Evolutionary conservation across 2,329 filamentous ascomycete species (phyloP).

Genomic region (Colletotrichum sidae): DNA sequence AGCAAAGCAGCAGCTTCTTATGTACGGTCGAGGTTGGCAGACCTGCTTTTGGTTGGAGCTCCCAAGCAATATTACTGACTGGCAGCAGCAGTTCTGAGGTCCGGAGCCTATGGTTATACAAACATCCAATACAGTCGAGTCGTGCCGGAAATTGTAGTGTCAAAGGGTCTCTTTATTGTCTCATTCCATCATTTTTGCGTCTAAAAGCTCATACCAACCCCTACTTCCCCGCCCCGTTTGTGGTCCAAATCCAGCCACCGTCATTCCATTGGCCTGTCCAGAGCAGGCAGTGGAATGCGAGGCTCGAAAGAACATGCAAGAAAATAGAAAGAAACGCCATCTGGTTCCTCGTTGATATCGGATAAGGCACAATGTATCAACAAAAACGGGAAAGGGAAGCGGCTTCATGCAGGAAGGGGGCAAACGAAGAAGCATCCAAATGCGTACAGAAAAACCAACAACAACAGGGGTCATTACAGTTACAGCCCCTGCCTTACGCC

Average conservation of each 20-base stretch:
- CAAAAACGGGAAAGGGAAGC: slow-evolving; percentile 5
- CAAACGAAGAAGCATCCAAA: slow-evolving; percentile 20
- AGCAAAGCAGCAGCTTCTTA: no score
- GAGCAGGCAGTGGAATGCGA: neutral
- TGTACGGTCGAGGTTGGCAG: no score
- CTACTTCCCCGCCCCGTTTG: slow-evolving; percentile 18
- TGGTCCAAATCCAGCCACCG: neutral
- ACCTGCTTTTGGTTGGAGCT: no score
- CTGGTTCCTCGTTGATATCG: slow-evolving; percentile 27
- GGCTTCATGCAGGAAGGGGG: neutral
- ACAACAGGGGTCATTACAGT: slow-evolving; percentile 30
- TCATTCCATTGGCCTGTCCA: slow-evolving; percentile 17
- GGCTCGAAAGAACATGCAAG: slow-evolving; percentile 7
- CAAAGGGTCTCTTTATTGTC: slow-evolving; percentile 8
- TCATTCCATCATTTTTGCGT: slow-evolving; percentile 28
- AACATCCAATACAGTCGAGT: neutral
- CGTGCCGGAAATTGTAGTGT: neutral
- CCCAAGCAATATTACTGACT: no score
- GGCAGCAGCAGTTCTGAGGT: no score
- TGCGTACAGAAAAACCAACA: slow-evolving; percentile 6
- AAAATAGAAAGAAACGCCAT: slow-evolving; percentile 22
- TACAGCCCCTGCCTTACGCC: slow-evolving; percentile 35
- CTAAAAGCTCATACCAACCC: slow-evolving; percentile 1
- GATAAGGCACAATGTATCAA: slow-evolving; percentile 23
- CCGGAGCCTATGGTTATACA: neutral